Base-by-base conservation (phyloP, 768 basidiomycete species). In the Podaxis pistillaris region DNA sequence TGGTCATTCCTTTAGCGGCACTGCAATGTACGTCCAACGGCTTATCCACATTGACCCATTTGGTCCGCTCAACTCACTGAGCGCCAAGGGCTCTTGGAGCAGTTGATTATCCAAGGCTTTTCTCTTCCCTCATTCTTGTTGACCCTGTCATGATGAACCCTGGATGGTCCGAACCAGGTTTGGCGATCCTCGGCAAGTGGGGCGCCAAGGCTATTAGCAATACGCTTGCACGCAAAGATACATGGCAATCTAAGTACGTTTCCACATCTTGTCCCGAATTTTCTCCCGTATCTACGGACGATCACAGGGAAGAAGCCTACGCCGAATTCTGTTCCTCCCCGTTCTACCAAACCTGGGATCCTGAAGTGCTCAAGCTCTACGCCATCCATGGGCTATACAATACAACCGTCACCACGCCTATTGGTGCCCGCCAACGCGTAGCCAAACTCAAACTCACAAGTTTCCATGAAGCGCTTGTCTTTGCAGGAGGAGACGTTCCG, bases 1-100 rank as follows among this genome's bases (percentile, higher is more conserved):
- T 2, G 94, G 93, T 0, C 95, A 97, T 69, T 95, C 93, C 0
- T 86, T 91, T 56, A 91, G 94, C 22, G 94, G 90, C 2, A 87
- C 86, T 68, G 85, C 86, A 1, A 80, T 85, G 87, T 93, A 70
- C 67, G 90, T 79, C 22, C 13, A 17, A 17, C 54, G 36, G 22
- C 19, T 22, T 36, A 38, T 36, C 11, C 3, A 33, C 15, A 6
- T 6, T 8, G n/a, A 46, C 7, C 17, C 19, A 3, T 8, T 6
- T 8, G 9, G 15, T 33, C 8, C 33, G 33, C 1, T 33, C 33
- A 19, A 19, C 44, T 46, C 4, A 46, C 44, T 3, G 44, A 19
- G 19, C 41, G 19, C 33, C 37, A 65, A 92, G 89, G n/a, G 71
- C 83, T 19, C 81, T 86, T 37, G 90, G 86, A 1, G 89, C 91